A percentile compares a stretch with the other conserved stretches of the same genome.
Conservation (phyloP, 164 flowering plant genomes). For the Buxus sempervirens region DNA sequence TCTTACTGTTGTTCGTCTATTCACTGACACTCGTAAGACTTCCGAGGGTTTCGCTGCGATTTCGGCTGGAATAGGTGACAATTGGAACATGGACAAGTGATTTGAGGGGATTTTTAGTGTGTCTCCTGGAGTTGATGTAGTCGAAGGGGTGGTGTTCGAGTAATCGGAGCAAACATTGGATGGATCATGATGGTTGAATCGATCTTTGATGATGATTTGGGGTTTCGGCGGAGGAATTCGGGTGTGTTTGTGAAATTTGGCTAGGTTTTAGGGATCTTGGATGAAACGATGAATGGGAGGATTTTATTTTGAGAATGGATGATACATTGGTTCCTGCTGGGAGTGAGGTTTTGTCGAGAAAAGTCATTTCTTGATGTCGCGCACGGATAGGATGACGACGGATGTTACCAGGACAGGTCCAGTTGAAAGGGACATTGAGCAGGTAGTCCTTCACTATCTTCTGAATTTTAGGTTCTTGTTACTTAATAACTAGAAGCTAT, state of each 20-base stretch:
- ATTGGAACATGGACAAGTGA: neutral
- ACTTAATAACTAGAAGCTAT: neutral
- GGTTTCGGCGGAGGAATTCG: conserved; percentile 9
- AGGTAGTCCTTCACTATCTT: conserved; percentile 35
- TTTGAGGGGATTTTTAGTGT: neutral
- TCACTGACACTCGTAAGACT: conserved; percentile 1
- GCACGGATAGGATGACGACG: conserved; percentile 61
- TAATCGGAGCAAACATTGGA: neutral
- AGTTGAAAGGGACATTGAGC: conserved; percentile 79
- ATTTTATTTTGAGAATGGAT: conserved; percentile 33
- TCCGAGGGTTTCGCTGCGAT: neutral
- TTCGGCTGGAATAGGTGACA: neutral
- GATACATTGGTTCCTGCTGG: conserved; percentile 13
- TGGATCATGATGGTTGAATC: conserved; percentile 15
- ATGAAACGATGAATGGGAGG: conserved; percentile 28
- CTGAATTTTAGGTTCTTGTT: neutral
- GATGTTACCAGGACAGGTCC: conserved; percentile 62
- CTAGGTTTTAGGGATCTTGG: conserved; percentile 11
- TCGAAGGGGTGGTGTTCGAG: neutral
- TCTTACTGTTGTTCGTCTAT: neutral
- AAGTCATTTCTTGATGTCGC: conserved; percentile 29
- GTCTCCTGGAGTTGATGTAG: neutral
- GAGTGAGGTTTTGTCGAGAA: conserved; percentile 16
- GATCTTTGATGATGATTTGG: conserved; percentile 6
- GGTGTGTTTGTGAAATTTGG: conserved; percentile 15